A percentile compares a stretch with the other conserved stretches of the same genome.
Evolutionary conservation across 495 filamentous ascomycete genomes (phyloP).

Genomic region (Durotheca rogersii): DNA sequence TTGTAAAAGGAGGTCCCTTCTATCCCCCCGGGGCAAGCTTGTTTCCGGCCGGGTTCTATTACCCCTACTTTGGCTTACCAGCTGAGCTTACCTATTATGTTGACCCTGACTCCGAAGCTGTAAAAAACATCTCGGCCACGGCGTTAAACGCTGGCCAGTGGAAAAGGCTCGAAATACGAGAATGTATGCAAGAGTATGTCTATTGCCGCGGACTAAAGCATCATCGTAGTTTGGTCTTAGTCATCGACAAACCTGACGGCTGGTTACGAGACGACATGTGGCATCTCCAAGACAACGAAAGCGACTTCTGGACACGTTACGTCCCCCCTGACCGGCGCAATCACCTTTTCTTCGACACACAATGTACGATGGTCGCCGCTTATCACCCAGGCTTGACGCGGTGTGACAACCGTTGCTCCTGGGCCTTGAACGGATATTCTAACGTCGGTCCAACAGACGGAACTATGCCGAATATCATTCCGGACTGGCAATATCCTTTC

Average conservation of each 20-base stretch:
- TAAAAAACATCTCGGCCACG: slow-evolving; percentile 18
- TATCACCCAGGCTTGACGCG: neutral
- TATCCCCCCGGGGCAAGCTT: slow-evolving; percentile 24
- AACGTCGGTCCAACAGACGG: too few relatives aligned
- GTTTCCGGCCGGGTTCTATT: slow-evolving; percentile 16
- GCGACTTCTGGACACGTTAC: slow-evolving; percentile 19
- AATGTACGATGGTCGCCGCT: slow-evolving; percentile 13
- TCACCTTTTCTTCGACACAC: slow-evolving; percentile 23
- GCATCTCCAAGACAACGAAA: slow-evolving; percentile 24
- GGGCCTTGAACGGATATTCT: neutral
- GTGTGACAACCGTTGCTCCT: slow-evolving; percentile 4
- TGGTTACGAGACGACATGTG: slow-evolving; percentile 30
- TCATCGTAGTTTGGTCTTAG: slow-evolving; percentile 15
- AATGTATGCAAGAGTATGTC: slow-evolving; percentile 21
- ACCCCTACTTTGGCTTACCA: neutral
- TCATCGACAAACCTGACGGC: slow-evolving; percentile 19
- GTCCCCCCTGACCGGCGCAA: slow-evolving; percentile 21
- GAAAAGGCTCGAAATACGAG: slow-evolving; percentile 9
- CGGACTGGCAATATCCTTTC: slow-evolving; percentile 20
- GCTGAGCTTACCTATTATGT: slow-evolving; percentile 12
- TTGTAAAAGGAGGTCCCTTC: slow-evolving; percentile 28
- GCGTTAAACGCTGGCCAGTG: neutral
- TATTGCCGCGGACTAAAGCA: slow-evolving; percentile 12
- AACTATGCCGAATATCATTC: neutral
- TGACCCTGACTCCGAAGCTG: slow-evolving; percentile 23